Evolutionary conservation across 208 protist genomes (phyloP).

Genomic region (Kentomonas sorsogonicus): DNA sequence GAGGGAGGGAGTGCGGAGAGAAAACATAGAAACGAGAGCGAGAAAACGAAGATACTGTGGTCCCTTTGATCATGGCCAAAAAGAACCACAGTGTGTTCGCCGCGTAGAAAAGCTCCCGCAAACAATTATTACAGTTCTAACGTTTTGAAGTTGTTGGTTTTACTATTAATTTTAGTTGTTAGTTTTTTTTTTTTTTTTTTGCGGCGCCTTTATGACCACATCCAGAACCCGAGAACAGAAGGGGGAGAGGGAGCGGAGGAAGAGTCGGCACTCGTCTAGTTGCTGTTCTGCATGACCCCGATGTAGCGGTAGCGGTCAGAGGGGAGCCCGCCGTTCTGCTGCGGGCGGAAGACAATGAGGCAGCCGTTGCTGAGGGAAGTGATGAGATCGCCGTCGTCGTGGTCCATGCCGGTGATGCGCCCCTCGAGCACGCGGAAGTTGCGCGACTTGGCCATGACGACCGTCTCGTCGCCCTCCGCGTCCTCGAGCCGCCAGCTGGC

Average conservation of each 20-base stretch:
- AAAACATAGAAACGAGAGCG: background rate
- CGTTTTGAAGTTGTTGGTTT: background rate
- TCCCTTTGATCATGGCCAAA: too few species aligned
- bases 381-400: slow-evolving; percentile 46
- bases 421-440: slow-evolving; percentile 37
- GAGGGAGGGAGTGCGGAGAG: background rate
- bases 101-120: too few species aligned
- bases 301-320: slow-evolving; percentile 50
- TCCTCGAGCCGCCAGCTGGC: slow-evolving; percentile 40
- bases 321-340: slow-evolving; percentile 21
- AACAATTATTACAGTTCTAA: too few species aligned
- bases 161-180: slow-evolving; percentile 2
- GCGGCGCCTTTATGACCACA: background rate
- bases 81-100: too few species aligned
- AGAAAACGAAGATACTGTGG: background rate
- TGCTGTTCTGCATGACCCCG: slow-evolving; percentile 10
- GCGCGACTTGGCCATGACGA: slow-evolving; percentile 22
- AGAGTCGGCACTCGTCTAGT: background rate
- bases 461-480: slow-evolving; percentile 18
- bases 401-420: slow-evolving; percentile 40
- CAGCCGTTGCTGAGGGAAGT: slow-evolving; percentile 33
- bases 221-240: background rate
- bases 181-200: slow-evolving; percentile 2
- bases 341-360: slow-evolving; percentile 39
- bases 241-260: background rate